These are phyloP conservation scores for Mortierella sp. DNA, from an alignment of 371 early-diverging fungal species.

Conservation along the genomic window DNA sequence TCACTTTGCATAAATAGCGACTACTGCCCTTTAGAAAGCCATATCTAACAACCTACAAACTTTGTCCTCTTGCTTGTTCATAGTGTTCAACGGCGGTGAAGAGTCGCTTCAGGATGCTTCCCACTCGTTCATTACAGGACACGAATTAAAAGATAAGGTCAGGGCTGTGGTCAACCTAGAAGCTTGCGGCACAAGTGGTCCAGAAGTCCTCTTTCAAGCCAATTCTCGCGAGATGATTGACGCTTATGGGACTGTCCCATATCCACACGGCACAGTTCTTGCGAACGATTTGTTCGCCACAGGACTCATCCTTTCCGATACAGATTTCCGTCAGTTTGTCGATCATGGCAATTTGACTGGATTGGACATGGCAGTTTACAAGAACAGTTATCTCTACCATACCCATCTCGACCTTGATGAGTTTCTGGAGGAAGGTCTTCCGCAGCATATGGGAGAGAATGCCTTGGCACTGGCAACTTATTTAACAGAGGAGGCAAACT, in stretches of 20 bases:
- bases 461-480: constrained; percentile 68
- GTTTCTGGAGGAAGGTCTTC: constrained; percentile 68
- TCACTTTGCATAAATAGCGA: not conserved
- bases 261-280: constrained; percentile 78
- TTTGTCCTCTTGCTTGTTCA: not conserved
- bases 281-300: constrained; percentile 82
- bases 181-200: constrained; percentile 77
- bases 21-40: not conserved
- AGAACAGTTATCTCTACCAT: constrained; percentile 63
- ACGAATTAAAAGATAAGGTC: constrained; percentile 67
- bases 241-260: constrained; percentile 75
- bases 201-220: constrained; percentile 73
- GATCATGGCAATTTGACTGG: constrained; percentile 74
- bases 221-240: constrained; percentile 66
- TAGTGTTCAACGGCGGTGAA: constrained; percentile 68
- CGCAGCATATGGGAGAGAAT: constrained; percentile 82
- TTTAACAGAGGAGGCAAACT: constrained; percentile 61
- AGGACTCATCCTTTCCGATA: constrained; percentile 80
- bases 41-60: not conserved
- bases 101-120: constrained; percentile 83
- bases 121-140: constrained; percentile 78
- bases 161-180: constrained; percentile 80
- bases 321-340: constrained; percentile 83
- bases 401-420: constrained; percentile 64
- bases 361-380: constrained; percentile 81